Percentiles rank a stretch among this genome's conserved stretches.
Conservation (phyloP, 1,284 basidiomycete species). For the Uromyces viciae-fabae region DNA sequence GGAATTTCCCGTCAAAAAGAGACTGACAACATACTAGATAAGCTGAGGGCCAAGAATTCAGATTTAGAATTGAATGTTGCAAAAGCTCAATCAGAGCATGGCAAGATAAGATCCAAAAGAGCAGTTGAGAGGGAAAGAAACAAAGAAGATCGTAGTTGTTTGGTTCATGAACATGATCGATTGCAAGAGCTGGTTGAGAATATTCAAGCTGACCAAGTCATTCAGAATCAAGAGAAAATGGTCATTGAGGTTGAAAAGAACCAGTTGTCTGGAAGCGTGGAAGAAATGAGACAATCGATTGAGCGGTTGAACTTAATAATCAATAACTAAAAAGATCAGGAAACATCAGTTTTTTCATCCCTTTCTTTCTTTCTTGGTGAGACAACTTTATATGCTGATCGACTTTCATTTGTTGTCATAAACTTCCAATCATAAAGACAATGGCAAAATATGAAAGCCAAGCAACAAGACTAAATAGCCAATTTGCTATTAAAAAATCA, state of each 20-base stretch:
- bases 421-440: neutral
- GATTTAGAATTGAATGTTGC: conserved; percentile 23
- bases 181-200: neutral
- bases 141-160: neutral
- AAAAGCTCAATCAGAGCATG: conserved; percentile 33
- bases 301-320: too few relatives aligned
- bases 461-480: neutral
- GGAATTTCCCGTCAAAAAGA: neutral
- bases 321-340: conserved; percentile 5
- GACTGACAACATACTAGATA: conserved; percentile 15
- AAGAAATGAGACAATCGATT: neutral
- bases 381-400: neutral
- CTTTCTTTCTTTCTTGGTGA: neutral
- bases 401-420: too few relatives aligned
- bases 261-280: neutral
- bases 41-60: conserved; percentile 2
- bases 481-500: neutral
- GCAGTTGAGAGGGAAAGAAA: conserved; percentile 30
- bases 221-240: neutral
- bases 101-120: conserved; percentile 37
- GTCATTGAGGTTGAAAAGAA: neutral
- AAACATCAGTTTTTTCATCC: conserved; percentile 10
- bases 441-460: conserved; percentile 12
- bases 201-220: neutral
- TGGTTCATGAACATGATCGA: neutral